Evolutionary conservation across 257 asterid genomes (phyloP), one percentile per base, ranked within the genome.

Genomic region (Solanum etuberosum): DNA sequence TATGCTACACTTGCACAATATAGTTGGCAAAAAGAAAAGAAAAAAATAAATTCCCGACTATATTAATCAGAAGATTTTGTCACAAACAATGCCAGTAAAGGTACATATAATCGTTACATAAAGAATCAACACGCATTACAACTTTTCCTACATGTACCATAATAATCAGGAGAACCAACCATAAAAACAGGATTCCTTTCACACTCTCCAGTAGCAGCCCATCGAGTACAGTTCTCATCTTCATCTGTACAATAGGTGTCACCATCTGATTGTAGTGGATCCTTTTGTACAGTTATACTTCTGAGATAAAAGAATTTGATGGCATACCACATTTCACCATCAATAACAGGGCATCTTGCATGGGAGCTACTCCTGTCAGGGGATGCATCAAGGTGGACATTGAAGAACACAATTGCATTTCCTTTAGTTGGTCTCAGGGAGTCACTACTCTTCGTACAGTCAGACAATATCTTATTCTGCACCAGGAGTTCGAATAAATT

Each of bases 191-290:
- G 87, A 86, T 96, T 96, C 88, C 91, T 92, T 73, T 92, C 74
- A 72, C 99, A 96, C 96, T 95, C 99, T 76, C 99, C 99, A 4
- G 83, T 87, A 80, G 98, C 93, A 42, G 98, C 99, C 99, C 99
- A 96, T 27, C 84, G 88, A 70, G 94, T 86, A 91, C 99, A 96
- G 65, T 91, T 93, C 20, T 92, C 98, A 85, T 96, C 97, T 91
- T 96, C 99, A 86, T 96, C 99, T 0, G 91, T 90, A 89, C 99
- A 96, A 87, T 80, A 93, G 32, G 81, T 40, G 34, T 84, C 90
- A 48, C 81, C 90, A 29, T 90, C 90, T 5, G 90, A 85, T 81
- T 27, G 73, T 6, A 80, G 54, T 35, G 32, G 84, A 65, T 86
- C 90, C 86, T 86, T 89, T 68, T 74, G 87, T 9, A 29, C 32